Evolutionary conservation across 148 eudicot species (phyloP).

Genomic region (Dianthus caryophyllus): DNA sequence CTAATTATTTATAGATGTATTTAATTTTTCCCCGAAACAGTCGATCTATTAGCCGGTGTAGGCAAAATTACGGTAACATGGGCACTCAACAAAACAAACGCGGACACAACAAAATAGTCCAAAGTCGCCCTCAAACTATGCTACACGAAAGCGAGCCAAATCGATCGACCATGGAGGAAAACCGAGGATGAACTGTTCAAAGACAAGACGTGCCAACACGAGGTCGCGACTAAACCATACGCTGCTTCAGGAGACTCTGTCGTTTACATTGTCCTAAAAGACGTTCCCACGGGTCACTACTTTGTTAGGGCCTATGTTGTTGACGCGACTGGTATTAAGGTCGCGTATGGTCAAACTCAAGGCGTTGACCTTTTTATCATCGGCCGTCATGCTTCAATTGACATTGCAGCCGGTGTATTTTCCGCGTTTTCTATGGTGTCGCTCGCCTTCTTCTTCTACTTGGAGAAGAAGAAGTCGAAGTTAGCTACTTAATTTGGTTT

Average conservation of each 20-base stretch:
- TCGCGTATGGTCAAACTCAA: conserved; percentile 58
- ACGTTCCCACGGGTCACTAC: conserved; percentile 58
- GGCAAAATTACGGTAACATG: conserved; percentile 47
- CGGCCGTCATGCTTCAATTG: conserved; percentile 63
- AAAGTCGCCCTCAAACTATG: conserved; percentile 59
- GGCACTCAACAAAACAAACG: conserved; percentile 26
- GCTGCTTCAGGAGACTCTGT: conserved; percentile 26
- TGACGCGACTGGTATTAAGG: conserved; percentile 26
- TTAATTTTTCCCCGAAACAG: conserved; percentile 10
- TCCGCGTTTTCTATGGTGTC: conserved; percentile 60
- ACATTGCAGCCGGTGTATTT: conserved; percentile 56
- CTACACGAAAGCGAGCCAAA: conserved; percentile 59
- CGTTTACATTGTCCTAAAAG: conserved; percentile 38
- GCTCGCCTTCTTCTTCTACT: conserved; percentile 58
- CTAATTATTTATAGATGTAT: no score
- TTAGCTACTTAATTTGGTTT: background rate
- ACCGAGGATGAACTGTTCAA: conserved; percentile 39
- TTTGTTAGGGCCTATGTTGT: conserved; percentile 57
- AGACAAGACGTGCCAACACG: conserved; percentile 74
- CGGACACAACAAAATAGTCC: conserved; percentile 44
- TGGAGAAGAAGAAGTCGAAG: conserved; percentile 56
- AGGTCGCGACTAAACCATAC: conserved; percentile 31
- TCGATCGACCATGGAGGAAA: conserved; percentile 73
- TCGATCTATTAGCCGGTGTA: conserved; percentile 37
- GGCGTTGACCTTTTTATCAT: conserved; percentile 31